phyloP scores from a whole-genome alignment of 306 rosid genomes.

The Dalbergia cultrata region DNA sequence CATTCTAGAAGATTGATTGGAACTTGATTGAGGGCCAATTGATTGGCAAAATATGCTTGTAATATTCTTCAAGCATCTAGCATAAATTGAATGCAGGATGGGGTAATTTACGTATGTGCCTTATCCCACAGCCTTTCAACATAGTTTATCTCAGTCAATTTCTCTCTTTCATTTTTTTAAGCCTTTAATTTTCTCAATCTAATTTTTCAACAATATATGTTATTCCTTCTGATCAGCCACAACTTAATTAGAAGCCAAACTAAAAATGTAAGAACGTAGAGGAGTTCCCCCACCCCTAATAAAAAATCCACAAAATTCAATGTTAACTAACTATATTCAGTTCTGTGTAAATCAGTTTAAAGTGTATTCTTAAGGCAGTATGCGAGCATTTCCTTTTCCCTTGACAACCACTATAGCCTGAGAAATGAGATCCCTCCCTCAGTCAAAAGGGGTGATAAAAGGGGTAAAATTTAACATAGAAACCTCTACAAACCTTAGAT shows the following conservation, averaged over 20 bases:
- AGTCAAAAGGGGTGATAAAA: neutral
- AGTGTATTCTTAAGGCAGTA: constrained; percentile 17
- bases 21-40: neutral
- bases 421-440: neutral
- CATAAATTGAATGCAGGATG: neutral
- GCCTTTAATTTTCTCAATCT: too few relatives aligned
- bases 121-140: neutral
- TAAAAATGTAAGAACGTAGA: neutral
- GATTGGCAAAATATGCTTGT: neutral
- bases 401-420: constrained; percentile 17
- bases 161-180: too few relatives aligned
- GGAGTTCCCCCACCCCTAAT: too few relatives aligned
- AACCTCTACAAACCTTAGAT: constrained; percentile 72
- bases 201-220: neutral
- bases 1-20: neutral
- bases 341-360: neutral
- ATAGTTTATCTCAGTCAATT: too few relatives aligned
- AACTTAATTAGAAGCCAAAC: too few relatives aligned
- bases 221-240: neutral
- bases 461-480: constrained; percentile 18
- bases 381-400: constrained; percentile 1
- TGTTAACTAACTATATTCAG: neutral
- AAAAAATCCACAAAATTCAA: neutral
- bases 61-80: neutral
- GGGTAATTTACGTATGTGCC: neutral